A percentile compares a stretch with the other conserved stretches of the same genome.
These are phyloP conservation scores for Prunella vulgaris DNA, from an alignment of 257 asterid genomes.

Conservation along the genomic window DNA sequence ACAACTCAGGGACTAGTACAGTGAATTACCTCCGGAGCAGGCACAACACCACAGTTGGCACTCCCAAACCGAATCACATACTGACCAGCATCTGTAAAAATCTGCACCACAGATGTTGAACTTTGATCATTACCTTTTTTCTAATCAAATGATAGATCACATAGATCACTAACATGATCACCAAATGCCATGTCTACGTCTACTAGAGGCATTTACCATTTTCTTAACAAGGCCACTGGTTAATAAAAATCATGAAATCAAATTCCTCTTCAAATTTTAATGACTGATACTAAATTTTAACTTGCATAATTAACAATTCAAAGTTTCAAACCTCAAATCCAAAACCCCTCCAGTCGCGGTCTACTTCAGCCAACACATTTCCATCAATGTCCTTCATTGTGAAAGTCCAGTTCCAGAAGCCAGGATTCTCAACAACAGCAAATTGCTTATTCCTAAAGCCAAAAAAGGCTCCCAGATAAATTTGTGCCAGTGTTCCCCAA, in stretches of 20 bases:
- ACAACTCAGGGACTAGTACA: background rate
- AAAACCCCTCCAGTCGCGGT: conserved; percentile 96
- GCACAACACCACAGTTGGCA: conserved; percentile 47
- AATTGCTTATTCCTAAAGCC: conserved; percentile 68
- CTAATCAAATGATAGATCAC: background rate
- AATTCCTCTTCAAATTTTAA: background rate
- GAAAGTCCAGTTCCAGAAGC: conserved; percentile 94
- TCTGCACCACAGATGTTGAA: conserved; percentile 39
- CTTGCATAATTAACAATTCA: background rate
- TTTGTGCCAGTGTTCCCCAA: conserved; percentile 5
- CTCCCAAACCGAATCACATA: conserved; percentile 85
- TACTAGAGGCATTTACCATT: background rate
- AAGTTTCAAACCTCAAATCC: conserved; percentile 78
- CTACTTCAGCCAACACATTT: conserved; percentile 81
- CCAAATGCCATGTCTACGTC: background rate
- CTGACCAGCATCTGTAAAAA: conserved; percentile 96
- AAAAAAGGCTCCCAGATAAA: background rate
- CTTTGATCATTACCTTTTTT: conserved; percentile 8
- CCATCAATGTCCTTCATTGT: conserved; percentile 90
- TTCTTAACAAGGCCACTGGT: background rate
- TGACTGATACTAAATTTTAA: background rate
- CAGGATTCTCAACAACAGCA: conserved; percentile 96
- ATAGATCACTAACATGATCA: background rate
- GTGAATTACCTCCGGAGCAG: conserved; percentile 56
- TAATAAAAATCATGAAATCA: background rate